These are phyloP conservation scores for sunflower (Helianthus annuus) DNA, from an alignment of 129 eudicot genomes.

Conservation along the genomic window HanXRQr2.0-SUNRISE NC_035446.2:141374323-141374822, in stretches of 20 bases:
- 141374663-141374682: conserved; percentile 62
- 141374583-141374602: conserved; percentile 37
- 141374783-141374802: not conserved
- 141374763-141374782: conserved; percentile 3
- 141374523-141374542: conserved; percentile 42
- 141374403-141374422: conserved; percentile 38
- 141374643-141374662: conserved; percentile 52
- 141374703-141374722: conserved; percentile 41
- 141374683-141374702: conserved; percentile 54
- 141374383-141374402: conserved; percentile 22
- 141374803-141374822: conserved; percentile 16
- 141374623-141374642: conserved; percentile 43
- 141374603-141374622: conserved; percentile 33
- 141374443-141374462: conserved; percentile 36
- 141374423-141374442: conserved; percentile 32
- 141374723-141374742: conserved; percentile 34
- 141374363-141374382: conserved; percentile 31
- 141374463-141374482: conserved; percentile 50
- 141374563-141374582: conserved; percentile 27
- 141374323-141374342: conserved; percentile 38
- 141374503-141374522: conserved; percentile 29
- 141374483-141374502: conserved; percentile 43
- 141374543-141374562: conserved; percentile 38
- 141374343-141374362: conserved; percentile 27
- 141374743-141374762: conserved; percentile 43